Percentiles rank a stretch among this genome's conserved stretches.
phyloP scores from a whole-genome alignment of 2,329 filamentous ascomycete genomes.

The Colletotrichum euphorbiae region DNA sequence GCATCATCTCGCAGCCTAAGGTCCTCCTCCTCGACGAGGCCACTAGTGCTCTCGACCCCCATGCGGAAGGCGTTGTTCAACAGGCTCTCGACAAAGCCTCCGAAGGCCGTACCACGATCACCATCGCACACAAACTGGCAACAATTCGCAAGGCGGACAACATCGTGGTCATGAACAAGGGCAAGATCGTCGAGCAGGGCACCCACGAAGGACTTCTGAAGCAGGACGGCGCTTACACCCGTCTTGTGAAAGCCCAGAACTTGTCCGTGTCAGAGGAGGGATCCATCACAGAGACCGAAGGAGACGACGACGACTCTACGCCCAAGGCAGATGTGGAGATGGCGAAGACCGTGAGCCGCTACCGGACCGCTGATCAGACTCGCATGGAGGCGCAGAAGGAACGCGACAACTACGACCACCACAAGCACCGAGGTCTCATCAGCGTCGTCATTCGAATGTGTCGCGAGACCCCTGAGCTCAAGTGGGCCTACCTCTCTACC shows the following conservation, averaged over 20 bases:
- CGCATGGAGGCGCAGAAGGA: constrained; percentile 50
- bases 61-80: constrained; percentile 62
- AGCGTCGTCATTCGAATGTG: constrained; percentile 49
- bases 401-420: constrained; percentile 51
- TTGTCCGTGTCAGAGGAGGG: constrained; percentile 46
- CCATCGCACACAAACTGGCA: constrained; percentile 70
- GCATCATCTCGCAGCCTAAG: constrained; percentile 54
- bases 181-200: constrained; percentile 69
- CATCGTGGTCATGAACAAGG: constrained; percentile 71
- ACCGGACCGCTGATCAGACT: constrained; percentile 46
- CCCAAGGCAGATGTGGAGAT: constrained; percentile 40
- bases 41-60: constrained; percentile 64
- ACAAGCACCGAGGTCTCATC: constrained; percentile 48
- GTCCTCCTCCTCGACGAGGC: constrained; percentile 76
- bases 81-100: constrained; percentile 64
- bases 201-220: constrained; percentile 66
- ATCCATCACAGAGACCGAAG: constrained; percentile 43
- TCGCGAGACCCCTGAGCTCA: constrained; percentile 52
- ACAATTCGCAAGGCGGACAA: constrained; percentile 71
- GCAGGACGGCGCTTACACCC: constrained; percentile 60
- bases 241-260: constrained; percentile 59
- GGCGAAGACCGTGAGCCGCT: constrained; percentile 48
- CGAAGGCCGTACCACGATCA: constrained; percentile 69
- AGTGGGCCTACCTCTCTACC: constrained; percentile 50
- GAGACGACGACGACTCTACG: constrained; percentile 40